Evolutionary conservation across 176 grass and related monocot species (phyloP).

Genomic region (Poa pratensis): DNA sequence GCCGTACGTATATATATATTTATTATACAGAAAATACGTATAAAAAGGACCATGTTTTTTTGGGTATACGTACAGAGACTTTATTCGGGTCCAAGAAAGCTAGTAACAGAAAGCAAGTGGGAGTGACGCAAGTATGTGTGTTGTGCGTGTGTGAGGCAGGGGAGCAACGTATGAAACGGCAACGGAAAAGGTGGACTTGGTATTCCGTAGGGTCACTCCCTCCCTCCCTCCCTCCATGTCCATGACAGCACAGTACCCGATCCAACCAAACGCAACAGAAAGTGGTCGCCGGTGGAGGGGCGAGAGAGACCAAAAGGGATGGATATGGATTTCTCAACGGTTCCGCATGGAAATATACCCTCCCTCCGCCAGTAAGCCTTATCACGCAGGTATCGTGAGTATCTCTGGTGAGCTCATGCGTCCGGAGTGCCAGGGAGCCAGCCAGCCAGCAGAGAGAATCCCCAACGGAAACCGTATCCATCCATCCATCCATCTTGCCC

Average conservation of each 20-base stretch:
- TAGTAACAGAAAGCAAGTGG: neutral
- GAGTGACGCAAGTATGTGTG: neutral
- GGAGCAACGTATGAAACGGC: neutral
- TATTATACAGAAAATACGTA: neutral
- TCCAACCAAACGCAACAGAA: conserved; percentile 12
- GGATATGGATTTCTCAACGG: conserved; percentile 24
- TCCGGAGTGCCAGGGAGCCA: conserved; percentile 26
- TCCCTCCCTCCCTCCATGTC: neutral
- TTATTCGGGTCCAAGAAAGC: neutral
- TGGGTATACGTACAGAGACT: neutral
- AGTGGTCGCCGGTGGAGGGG: conserved; percentile 23
- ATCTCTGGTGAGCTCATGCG: conserved; percentile 31
- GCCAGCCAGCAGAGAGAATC: neutral
- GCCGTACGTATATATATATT: neutral
- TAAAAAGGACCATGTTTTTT: neutral
- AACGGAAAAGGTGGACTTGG: neutral
- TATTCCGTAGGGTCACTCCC: neutral
- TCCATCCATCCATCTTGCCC: no score
- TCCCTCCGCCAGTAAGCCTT: no score
- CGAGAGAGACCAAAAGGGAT: conserved; percentile 1
- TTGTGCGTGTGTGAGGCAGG: neutral
- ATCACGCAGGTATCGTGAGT: neutral
- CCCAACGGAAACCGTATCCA: neutral
- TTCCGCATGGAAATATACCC: neutral
- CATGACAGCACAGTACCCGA: neutral